Evolutionary conservation across 2,329 filamentous ascomycete genomes (phyloP), one percentile per base, ranked within the genome.

Genomic region (Botryotinia narcissicola): DNA sequence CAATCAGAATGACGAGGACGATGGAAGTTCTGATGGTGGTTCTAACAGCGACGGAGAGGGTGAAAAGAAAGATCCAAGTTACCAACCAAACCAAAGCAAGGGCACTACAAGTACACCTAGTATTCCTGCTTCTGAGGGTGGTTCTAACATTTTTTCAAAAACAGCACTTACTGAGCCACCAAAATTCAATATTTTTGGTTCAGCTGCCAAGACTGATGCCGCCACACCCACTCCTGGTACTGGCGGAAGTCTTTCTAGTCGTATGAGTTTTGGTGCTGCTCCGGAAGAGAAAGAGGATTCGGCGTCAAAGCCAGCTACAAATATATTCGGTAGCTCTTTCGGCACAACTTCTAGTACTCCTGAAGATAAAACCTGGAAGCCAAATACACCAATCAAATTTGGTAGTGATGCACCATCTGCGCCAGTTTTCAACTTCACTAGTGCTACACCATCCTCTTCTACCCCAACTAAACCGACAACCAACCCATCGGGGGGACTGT

Each of bases 201-300:
- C 86, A 60, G 62, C 69, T 44, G 74, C 76, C 57, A 69, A 20
- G 48, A 59, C 75, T 48, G 77, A 73, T 40, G 74, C 76, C 12
- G 83, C 82, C 73, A 84, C 83, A 4, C 82, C 85, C 35, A 59
- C 48, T 35, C n/a, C 42, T 40, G 32, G 69, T 44, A 46, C 61
- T 20, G 84, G 83, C 32, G 83, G 84, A 63, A 89, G 87, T 78
- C 78, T 89, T 22, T 89, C 89, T 76, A 87, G 89, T 57, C 86
- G 88, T 48, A 84, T 89, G 12, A 86, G 84, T 8, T 87, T 84
- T 79, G 85, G 83, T 64, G 82, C 79, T 29, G 84, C 87, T 74
- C 86, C 87, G 2, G 78, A 80, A 67, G 79, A 80, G 51, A 81
- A 82, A 44, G 79, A 80, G 57, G 81, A 82, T n/a, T 78, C 77